phyloP scores from a whole-genome alignment of 768 basidiomycete genomes.

The Russula abietina region DNA sequence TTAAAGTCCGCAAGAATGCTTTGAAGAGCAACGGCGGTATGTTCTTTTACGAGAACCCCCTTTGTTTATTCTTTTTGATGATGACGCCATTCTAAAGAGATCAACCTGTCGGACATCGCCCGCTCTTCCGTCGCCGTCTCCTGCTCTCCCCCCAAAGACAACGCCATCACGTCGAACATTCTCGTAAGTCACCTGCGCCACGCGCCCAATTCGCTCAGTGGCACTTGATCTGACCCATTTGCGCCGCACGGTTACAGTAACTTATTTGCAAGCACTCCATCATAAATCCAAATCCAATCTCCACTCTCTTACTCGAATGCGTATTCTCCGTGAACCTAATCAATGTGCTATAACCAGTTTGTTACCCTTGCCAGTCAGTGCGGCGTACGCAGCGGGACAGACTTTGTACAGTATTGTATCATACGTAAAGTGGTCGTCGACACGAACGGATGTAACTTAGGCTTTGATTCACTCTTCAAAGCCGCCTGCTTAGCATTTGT shows the following conservation, averaged over 20 bases:
- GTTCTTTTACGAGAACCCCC: background rate
- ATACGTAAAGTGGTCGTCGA: constrained; percentile 3
- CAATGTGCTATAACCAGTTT: constrained; percentile 7
- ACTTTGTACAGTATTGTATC: constrained; percentile 19
- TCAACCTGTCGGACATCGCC: constrained; percentile 75
- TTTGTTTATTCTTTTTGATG: background rate
- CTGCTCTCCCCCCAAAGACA: constrained; percentile 39
- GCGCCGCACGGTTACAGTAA: constrained; percentile 11
- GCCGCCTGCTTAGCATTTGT: too few species aligned
- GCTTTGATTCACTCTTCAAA: too few species aligned
- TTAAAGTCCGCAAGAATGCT: constrained; percentile 65
- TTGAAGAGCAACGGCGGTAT: constrained; percentile 49
- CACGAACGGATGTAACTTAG: background rate
- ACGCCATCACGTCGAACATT: background rate
- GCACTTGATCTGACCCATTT: constrained; percentile 5
- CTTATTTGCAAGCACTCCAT: constrained; percentile 13
- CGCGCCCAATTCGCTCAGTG: background rate
- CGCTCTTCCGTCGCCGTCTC: constrained; percentile 72
- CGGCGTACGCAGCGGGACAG: background rate
- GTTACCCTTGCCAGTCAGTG: background rate
- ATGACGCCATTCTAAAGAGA: constrained; percentile 21
- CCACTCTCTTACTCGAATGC: background rate
- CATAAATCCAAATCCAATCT: constrained; percentile 4
- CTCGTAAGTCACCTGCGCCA: constrained; percentile 17
- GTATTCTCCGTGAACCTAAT: background rate